Evolutionary conservation across 768 basidiomycete species (phyloP), one percentile per base, ranked within the genome.

Genomic region (Galerina marginata): DNA sequence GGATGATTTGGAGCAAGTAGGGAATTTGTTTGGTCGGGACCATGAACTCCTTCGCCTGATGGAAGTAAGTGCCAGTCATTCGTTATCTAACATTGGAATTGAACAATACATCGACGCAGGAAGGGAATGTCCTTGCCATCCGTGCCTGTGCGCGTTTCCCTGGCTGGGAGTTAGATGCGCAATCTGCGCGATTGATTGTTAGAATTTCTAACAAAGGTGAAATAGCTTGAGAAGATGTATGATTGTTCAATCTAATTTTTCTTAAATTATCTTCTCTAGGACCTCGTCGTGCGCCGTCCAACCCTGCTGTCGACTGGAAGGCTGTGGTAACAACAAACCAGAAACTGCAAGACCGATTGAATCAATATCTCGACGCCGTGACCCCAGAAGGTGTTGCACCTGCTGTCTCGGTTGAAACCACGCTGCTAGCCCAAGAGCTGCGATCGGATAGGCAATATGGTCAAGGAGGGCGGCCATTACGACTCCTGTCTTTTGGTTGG

Each of bases 101-200:
- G 29, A 33, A 4, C 29, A 33, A 47, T 23, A 36, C 44, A 38
- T 12, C 40, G 9, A 42, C 43, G 48, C 48, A 76, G 74, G 66
- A 59, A 11, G 74, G 74, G 37, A 71, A 76, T 58, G 70, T 67
- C 4, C 64, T 76, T 33, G 75, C 59, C 16, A 71, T 76, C 6
- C 70, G 72, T n/a, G 70, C 67, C 10, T 74, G 71, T 60, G 70
- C 72, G 6, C 72, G 66, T 20, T 76, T 74, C 57, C 44, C 54
- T 16, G 71, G 70, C 1, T 74, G 74, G 75, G 66, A 73, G 42
- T 66, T 71, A 15, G 64, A 73, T 60, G 72, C 71, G 11, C 62
- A 65, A 11, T 60, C 64, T 45, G 75, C 65, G 9, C 69, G 67
- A 10, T 62, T 76, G 4, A 64, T 71, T 4, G 69, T 76, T 26